These are phyloP conservation scores for Plectosphaerella sp. DNA, from an alignment of 2,329 filamentous ascomycete genomes.

Conservation along the genomic window DNA sequence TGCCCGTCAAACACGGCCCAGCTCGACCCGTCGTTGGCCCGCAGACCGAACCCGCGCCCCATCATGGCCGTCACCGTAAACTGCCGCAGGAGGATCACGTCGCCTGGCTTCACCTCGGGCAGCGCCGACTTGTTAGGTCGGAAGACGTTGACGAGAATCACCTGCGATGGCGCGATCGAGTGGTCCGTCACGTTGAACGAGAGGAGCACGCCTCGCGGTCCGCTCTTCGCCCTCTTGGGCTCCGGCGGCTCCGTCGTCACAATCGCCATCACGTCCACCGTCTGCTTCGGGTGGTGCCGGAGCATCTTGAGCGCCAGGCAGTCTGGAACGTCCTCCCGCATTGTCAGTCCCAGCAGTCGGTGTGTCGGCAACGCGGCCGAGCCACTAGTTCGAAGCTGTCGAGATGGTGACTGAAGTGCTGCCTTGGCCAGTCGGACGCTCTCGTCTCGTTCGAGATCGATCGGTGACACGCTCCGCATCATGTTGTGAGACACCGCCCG, in stretches of 20 bases:
- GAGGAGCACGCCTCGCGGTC: slow-evolving; percentile 56
- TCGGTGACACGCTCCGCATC: slow-evolving; percentile 14
- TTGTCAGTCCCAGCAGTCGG: slow-evolving; percentile 31
- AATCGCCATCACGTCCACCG: slow-evolving; percentile 50
- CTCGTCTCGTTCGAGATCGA: slow-evolving; percentile 16
- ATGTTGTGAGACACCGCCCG: slow-evolving; percentile 21
- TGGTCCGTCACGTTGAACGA: slow-evolving; percentile 55
- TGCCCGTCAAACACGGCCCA: slow-evolving; percentile 57
- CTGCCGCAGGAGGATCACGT: slow-evolving; percentile 53
- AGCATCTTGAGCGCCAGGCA: slow-evolving; percentile 48
- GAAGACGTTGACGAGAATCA: slow-evolving; percentile 53
- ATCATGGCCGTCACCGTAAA: slow-evolving; percentile 51
- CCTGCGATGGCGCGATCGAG: slow-evolving; percentile 42
- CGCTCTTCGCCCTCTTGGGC: slow-evolving; percentile 50
- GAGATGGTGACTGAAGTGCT: slow-evolving; percentile 22
- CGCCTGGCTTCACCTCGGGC: slow-evolving; percentile 50
- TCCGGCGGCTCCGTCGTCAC: slow-evolving; percentile 45
- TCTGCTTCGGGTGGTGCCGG: slow-evolving; percentile 38
- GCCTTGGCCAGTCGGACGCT: slow-evolving; percentile 24
- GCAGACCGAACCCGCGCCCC: slow-evolving; percentile 50
- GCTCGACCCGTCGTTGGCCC: slow-evolving; percentile 49
- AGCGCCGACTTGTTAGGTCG: slow-evolving; percentile 53
- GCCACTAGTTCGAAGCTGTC: slow-evolving; percentile 17
- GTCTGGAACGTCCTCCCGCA: slow-evolving; percentile 47
- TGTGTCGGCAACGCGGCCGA: slow-evolving; percentile 23